phyloP scores from a whole-genome alignment of 768 basidiomycete genomes.

The Tylopilus intermedius region DNA sequence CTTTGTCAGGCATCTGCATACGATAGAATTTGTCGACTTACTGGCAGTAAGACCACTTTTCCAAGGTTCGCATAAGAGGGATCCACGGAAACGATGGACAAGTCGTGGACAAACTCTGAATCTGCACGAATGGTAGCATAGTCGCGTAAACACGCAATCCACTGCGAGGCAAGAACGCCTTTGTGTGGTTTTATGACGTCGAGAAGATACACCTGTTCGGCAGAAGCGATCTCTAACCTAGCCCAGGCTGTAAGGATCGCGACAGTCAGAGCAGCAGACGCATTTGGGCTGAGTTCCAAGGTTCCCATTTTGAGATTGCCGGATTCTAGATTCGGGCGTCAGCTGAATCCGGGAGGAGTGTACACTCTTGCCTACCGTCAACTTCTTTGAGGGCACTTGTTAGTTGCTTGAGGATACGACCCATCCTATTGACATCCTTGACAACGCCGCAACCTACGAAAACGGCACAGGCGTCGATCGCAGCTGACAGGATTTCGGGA shows the following conservation, averaged over 20 bases:
- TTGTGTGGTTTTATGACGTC: conserved; percentile 82
- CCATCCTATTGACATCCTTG: conserved; percentile 87
- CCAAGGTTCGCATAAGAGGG: conserved; percentile 84
- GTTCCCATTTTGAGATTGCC: conserved; percentile 84
- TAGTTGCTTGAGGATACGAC: conserved; percentile 84
- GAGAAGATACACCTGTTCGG: conserved; percentile 67
- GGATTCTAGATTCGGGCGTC: conserved; percentile 49
- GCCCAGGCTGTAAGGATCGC: conserved; percentile 96
- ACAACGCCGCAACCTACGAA: conserved; percentile 95
- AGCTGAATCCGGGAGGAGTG: not conserved
- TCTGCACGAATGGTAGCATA: conserved; percentile 89
- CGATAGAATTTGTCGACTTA: conserved; percentile 36
- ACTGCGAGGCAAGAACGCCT: conserved; percentile 68
- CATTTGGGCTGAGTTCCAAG: conserved; percentile 87
- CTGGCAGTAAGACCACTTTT: conserved; percentile 86
- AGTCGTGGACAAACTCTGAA: conserved; percentile 77
- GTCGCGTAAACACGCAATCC: conserved; percentile 86
- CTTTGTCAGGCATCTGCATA: not conserved
- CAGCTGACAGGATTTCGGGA: conserved; percentile 90
- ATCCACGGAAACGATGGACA: conserved; percentile 70
- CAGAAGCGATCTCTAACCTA: conserved; percentile 76
- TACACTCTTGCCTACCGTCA: conserved; percentile 51
- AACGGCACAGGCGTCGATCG: conserved; percentile 88
- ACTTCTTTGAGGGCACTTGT: conserved; percentile 86
- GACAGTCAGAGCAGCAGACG: conserved; percentile 89